Evolutionary conservation across 2,329 filamentous ascomycete species (phyloP).

Genomic region (Pleoardoris graminearum): DNA sequence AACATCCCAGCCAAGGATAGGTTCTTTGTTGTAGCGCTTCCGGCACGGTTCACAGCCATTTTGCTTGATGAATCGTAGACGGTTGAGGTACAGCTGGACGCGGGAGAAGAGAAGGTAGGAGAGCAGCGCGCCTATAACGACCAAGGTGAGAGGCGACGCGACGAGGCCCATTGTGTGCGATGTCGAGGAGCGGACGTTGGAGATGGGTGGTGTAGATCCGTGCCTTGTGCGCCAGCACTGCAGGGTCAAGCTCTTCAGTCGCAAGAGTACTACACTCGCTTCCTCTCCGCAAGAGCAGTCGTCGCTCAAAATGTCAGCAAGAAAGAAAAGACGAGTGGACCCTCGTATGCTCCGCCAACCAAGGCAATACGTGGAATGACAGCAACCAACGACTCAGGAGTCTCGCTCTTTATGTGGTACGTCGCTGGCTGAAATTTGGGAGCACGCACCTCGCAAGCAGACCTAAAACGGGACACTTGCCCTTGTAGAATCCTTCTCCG

Average conservation of each 20-base stretch:
- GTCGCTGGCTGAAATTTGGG: not conserved
- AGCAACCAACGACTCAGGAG: not conserved
- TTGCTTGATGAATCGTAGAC: slow-evolving; percentile 44
- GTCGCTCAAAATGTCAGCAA: no score
- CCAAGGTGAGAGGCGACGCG: slow-evolving; percentile 30
- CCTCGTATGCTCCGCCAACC: no score
- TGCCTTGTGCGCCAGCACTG: not conserved
- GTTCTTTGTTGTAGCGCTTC: slow-evolving; percentile 57
- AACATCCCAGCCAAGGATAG: slow-evolving; percentile 57
- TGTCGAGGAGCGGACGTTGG: not conserved
- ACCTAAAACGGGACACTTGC: not conserved
- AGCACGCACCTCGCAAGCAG: slow-evolving; percentile 4
- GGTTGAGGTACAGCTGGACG: slow-evolving; percentile 40
- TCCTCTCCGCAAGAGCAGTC: no score
- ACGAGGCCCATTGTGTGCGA: slow-evolving; percentile 22
- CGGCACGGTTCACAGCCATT: slow-evolving; percentile 55
- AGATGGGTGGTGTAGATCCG: not conserved
- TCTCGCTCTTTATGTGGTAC: not conserved
- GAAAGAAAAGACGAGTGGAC: no score
- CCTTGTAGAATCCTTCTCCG: not conserved
- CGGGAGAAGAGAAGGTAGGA: slow-evolving; percentile 42
- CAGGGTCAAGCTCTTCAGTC: no score
- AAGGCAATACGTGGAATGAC: not conserved
- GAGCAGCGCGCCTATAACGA: slow-evolving; percentile 36
- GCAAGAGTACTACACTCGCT: no score